Base-by-base conservation (phyloP, 2,329 filamentous ascomycete species). In the Salinomyces thailandicus region DNA sequence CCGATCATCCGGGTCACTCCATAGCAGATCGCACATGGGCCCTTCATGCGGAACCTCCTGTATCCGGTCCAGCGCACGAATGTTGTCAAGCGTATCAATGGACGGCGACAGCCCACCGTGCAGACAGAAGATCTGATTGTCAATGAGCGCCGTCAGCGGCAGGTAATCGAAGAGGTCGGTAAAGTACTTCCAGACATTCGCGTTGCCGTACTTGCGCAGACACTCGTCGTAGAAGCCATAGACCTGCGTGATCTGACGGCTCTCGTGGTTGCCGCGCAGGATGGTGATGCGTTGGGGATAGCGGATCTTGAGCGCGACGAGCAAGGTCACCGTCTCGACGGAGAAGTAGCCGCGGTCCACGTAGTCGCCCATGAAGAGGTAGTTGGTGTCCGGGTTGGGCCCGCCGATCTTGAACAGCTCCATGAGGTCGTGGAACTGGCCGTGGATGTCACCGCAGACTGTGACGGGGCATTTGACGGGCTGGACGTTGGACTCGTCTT, bases 171-270 rank as follows among this genome's bases (percentile, higher is more conserved):
- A 98, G 37, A 98, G 80, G 63, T 98, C 89, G 58, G 87, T 95
- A 62, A 94, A 98, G 61, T 85, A 95, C 71, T 95, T 95, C 91
- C 91, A 98, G 46, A 98, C 91, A 53, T 94, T 96, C 45, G 91
- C 89, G 58, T 95, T 96, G 62, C 91, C 91, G 61, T 98, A 98
- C 69, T 98, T 98, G 61, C 87, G 84, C 53, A 96, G 77, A 62
- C 91, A 98, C 64, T 98, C 91, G 62, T 96, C 91, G 69, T 98
- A 98, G 69, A 98, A 98, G 45, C 91, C 91, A 62, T 98, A 98
- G 41, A 98, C 91, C 64, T 96, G 89, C 31, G 91, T 98, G 62
- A 98, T 98, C 67, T 98, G 91, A 54, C 91, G 81, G 47, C 87
- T 95, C 68, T 98, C 91, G 74, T 98, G 91, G 67, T 98, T 98